Evolutionary conservation across 2,329 filamentous ascomycete genomes (phyloP).

Genomic region (Aulographum hederae): DNA sequence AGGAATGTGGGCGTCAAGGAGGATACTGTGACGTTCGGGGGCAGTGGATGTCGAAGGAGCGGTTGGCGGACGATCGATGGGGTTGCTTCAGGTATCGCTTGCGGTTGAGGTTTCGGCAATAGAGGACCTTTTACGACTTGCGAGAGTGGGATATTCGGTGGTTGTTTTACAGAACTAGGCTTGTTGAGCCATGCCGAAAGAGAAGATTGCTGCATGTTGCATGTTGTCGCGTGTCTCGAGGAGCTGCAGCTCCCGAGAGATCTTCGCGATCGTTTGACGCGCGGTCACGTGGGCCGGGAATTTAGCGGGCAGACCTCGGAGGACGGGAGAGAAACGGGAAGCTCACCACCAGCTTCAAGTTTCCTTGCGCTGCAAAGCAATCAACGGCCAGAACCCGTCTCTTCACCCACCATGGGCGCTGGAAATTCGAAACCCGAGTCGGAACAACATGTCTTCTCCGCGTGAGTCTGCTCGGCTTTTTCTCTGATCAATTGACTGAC

Average conservation of each 20-base stretch:
- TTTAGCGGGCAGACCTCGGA: too few species aligned
- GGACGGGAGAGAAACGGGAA: too few species aligned
- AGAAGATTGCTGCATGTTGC: slow-evolving; percentile 28
- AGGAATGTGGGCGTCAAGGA: slow-evolving; percentile 34
- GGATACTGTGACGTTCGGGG: slow-evolving; percentile 33
- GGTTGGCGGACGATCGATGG: not conserved
- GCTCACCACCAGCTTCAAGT: too few species aligned
- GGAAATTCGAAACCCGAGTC: slow-evolving; percentile 41
- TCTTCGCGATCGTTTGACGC: too few species aligned
- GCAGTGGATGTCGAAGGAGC: slow-evolving; percentile 11
- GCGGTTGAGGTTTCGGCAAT: slow-evolving; percentile 3
- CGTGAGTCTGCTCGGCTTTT: slow-evolving; percentile 24
- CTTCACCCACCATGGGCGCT: slow-evolving; percentile 45
- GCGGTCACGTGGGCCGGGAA: too few species aligned
- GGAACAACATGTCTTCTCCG: slow-evolving; percentile 42
- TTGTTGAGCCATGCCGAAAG: slow-evolving; percentile 29
- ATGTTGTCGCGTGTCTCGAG: too few species aligned
- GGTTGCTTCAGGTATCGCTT: slow-evolving; percentile 6
- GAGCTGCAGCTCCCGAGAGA: too few species aligned
- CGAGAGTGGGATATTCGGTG: slow-evolving; percentile 5
- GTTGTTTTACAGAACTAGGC: slow-evolving; percentile 15
- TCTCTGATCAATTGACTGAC: not conserved
- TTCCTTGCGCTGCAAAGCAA: too few species aligned
- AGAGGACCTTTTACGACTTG: not conserved
- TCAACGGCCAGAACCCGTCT: too few species aligned